Conservation (phyloP, 257 asterid species). For the Gentiana dahurica region DNA sequence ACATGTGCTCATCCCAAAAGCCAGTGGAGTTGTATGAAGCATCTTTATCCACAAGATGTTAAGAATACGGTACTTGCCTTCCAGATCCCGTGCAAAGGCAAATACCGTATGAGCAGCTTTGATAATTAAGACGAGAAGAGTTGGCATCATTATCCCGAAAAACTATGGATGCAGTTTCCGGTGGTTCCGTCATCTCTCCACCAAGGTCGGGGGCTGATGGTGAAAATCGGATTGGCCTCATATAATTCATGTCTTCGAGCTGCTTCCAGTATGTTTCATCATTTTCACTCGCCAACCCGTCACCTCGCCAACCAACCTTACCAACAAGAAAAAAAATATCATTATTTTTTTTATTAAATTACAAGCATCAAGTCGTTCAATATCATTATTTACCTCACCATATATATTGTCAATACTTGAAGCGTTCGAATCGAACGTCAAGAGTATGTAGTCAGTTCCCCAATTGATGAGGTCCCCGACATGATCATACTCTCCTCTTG, state of each 20-base stretch:
- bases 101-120: constrained; percentile 47
- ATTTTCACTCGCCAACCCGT: constrained; percentile 30
- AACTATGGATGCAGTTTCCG: constrained; percentile 82
- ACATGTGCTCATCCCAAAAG: constrained; percentile 69
- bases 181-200: constrained; percentile 74
- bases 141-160: constrained; percentile 31
- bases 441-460: constrained; percentile 84
- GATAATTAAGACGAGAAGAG: constrained; percentile 39
- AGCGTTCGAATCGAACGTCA: constrained; percentile 68
- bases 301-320: constrained; percentile 56
- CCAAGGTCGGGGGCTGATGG: constrained; percentile 64
- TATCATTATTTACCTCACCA: constrained; percentile 35
- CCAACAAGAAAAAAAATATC: background rate
- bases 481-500: no score
- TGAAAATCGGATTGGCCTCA: constrained; percentile 36
- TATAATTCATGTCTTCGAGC: constrained; percentile 76
- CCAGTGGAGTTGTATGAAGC: constrained; percentile 64
- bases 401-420: constrained; percentile 49
- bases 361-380: background rate
- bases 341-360: no score
- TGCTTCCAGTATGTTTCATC: constrained; percentile 69
- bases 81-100: constrained; percentile 45
- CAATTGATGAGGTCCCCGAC: constrained; percentile 56
- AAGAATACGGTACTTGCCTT: constrained; percentile 26
- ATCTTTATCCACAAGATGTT: constrained; percentile 41